Conservation (phyloP, 2,329 filamentous ascomycete species). For the Epichloe baconii region DNA sequence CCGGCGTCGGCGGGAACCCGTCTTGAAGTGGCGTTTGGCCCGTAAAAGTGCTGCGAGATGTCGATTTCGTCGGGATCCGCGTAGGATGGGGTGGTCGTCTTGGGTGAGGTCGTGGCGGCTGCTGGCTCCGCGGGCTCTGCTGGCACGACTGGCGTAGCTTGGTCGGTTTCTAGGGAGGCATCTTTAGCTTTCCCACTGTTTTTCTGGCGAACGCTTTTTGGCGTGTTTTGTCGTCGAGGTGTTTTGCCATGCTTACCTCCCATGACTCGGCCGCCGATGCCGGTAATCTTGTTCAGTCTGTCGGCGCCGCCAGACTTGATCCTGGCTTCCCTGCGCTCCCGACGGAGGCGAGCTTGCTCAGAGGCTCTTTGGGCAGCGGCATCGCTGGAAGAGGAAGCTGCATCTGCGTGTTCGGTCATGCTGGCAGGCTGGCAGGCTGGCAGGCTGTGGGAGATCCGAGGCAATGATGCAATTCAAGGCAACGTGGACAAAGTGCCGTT, state of each 20-base stretch:
- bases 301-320: slow-evolving; percentile 58
- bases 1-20: slow-evolving; percentile 13
- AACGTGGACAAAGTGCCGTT: not conserved
- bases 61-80: slow-evolving; percentile 65
- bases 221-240: not conserved
- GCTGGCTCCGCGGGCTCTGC: not conserved
- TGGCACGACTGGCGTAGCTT: slow-evolving; percentile 1
- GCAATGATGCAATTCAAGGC: not conserved
- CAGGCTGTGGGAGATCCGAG: not conserved
- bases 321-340: slow-evolving; percentile 69
- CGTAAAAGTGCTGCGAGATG: slow-evolving; percentile 62
- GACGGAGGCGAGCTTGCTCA: slow-evolving; percentile 60
- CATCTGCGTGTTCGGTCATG: slow-evolving; percentile 26
- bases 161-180: slow-evolving; percentile 1
- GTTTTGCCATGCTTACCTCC: slow-evolving; percentile 15
- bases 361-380: slow-evolving; percentile 34
- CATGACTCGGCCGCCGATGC: slow-evolving; percentile 37
- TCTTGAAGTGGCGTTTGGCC: slow-evolving; percentile 28
- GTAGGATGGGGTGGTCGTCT: slow-evolving; percentile 10
- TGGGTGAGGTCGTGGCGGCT: not conserved
- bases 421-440: not conserved
- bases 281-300: slow-evolving; percentile 62
- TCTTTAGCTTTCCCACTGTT: not conserved
- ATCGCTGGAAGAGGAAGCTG: slow-evolving; percentile 22
- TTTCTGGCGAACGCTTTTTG: not conserved